Evolutionary conservation across 78 protist genomes (phyloP), one percentile per base, ranked within the genome.

Genomic region (Dictyostelium purpureum): DNA sequence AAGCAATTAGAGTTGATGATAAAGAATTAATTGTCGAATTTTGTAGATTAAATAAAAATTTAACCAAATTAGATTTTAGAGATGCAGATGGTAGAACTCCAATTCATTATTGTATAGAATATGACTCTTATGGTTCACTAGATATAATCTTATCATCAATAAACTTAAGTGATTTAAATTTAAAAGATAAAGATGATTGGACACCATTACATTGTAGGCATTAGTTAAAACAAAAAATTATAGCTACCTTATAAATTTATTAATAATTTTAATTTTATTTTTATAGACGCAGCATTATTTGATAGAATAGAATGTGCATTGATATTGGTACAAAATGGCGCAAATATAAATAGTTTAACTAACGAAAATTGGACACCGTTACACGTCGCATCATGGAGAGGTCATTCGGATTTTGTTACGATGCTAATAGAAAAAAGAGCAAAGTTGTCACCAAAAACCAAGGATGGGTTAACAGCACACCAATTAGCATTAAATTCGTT

Each of bases 231-330:
- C 4, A 9, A 43, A 43, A 9, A 43, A 43, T 43, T 9, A 43
- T 43, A 43, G 11, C n/a, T 14, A 19, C n/a, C 5, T 14, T 56
- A 21, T 56, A 14, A 21, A 56, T 5, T 14, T 14, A 11, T 14
- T 56, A 56, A 14, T 14, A 56, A 11, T 11, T 54, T 12, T 54
- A 54, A 12, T 21, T 21, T 54, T 21, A n/a, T n/a, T n/a, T n/a
- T n/a, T 43, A 63, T 31, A 71, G 65, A 85, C 59, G 91, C 91
- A 12, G 91, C 91, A 43, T 59, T 85, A 19, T 85, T 85, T 42
- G 91, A 85, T 73, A 35, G 91, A 42, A 85, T 85, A 10, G 91
- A 85, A 16, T 85, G 91, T 85, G 91, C 91, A 40, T 45, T 85
- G 3, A 24, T 73, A 14, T 28, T 85, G 3, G 51, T 85, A 19